Conservation (phyloP, 495 filamentous ascomycete species). For the Haplographium delicatum region DNA sequence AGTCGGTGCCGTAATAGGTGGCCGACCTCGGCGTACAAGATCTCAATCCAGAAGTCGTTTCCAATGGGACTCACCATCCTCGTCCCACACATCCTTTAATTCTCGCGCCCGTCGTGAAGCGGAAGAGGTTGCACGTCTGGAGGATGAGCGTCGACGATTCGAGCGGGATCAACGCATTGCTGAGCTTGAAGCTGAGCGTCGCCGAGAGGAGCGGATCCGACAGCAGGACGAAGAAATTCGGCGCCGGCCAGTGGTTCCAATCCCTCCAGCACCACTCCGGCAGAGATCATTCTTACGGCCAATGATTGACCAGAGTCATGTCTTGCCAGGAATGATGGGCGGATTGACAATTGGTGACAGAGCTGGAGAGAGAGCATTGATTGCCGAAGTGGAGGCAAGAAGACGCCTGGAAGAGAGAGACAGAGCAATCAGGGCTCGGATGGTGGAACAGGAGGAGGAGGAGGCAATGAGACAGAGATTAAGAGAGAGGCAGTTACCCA, state of each 20-base stretch:
- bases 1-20: slow-evolving; percentile 4
- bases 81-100: slow-evolving; percentile 24
- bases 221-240: slow-evolving; percentile 23
- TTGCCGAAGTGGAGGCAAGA: slow-evolving; percentile 8
- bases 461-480: slow-evolving; percentile 18
- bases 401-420: slow-evolving; percentile 5
- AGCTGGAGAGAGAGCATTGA: slow-evolving; percentile 1
- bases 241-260: slow-evolving; percentile 19
- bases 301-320: slow-evolving; percentile 13
- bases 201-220: slow-evolving; percentile 9
- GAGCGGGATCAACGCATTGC: slow-evolving; percentile 12
- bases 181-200: slow-evolving; percentile 7
- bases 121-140: slow-evolving; percentile 5
- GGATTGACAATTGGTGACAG: background rate
- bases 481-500: slow-evolving; percentile 23
- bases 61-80: slow-evolving; percentile 18
- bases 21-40: background rate
- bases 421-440: background rate
- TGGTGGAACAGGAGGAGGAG: slow-evolving; percentile 1
- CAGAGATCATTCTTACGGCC: background rate
- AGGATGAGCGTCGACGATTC: background rate
- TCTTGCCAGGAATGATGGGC: slow-evolving; percentile 11
- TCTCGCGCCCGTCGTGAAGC: slow-evolving; percentile 11
- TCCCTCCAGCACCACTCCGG: background rate
- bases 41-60: slow-evolving; percentile 4